Conservation (phyloP, 2,329 filamentous ascomycete species). For the Sarocladiaceae sp. region DNA sequence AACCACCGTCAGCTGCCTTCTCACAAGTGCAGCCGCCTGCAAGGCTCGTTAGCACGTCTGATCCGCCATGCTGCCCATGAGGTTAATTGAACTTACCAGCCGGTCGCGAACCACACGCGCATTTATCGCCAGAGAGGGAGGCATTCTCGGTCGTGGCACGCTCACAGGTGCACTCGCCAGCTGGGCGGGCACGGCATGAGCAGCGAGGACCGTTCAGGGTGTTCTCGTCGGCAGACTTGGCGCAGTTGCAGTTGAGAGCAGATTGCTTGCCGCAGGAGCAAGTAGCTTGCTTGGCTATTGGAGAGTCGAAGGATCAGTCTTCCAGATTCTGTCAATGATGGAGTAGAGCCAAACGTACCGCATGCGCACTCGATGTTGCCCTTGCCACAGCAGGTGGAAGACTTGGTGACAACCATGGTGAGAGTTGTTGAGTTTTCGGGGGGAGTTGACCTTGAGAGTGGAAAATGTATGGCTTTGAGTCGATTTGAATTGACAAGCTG, state of each 20-base stretch:
- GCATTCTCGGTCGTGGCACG: slow-evolving; percentile 64
- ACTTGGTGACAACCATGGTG: slow-evolving; percentile 28
- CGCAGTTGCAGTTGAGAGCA: slow-evolving; percentile 81
- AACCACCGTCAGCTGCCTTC: slow-evolving; percentile 57
- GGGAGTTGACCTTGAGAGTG: neutral
- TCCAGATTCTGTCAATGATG: neutral
- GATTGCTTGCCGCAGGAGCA: slow-evolving; percentile 89
- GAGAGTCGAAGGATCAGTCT: slow-evolving; percentile 10
- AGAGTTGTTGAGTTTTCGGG: slow-evolving; percentile 8
- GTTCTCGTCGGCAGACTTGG: slow-evolving; percentile 73
- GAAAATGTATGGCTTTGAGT: neutral
- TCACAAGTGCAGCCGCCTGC: slow-evolving; percentile 75
- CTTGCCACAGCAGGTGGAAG: slow-evolving; percentile 52
- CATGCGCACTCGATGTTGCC: slow-evolving; percentile 47
- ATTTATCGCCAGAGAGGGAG: slow-evolving; percentile 53
- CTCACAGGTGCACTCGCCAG: slow-evolving; percentile 76
- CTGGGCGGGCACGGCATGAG: slow-evolving; percentile 76
- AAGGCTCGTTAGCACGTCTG: slow-evolving; percentile 1
- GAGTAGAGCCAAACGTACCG: slow-evolving; percentile 36
- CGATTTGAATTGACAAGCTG: neutral
- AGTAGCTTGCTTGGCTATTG: slow-evolving; percentile 53
- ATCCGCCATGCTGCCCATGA: neutral
- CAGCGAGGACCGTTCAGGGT: slow-evolving; percentile 64
- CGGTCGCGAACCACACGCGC: slow-evolving; percentile 70
- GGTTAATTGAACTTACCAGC: slow-evolving; percentile 46